A percentile compares a stretch with the other conserved stretches of the same genome.
phyloP scores from a whole-genome alignment of 148 eudicot species.

The Euryodendron excelsum region DNA sequence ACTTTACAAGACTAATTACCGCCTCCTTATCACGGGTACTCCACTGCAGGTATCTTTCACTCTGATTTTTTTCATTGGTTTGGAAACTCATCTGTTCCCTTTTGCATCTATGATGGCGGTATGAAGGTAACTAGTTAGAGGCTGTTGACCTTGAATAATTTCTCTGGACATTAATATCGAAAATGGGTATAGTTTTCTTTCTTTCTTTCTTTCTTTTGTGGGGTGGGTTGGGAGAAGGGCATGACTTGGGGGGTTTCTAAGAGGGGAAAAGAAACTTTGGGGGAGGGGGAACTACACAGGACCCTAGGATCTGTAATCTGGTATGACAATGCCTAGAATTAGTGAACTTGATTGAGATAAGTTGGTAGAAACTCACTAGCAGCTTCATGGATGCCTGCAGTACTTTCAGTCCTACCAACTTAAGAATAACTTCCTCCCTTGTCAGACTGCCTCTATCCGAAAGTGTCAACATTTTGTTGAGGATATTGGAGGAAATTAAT shows the following conservation, averaged over 20 bases:
- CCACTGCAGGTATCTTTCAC: constrained; percentile 81
- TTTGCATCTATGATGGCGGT: neutral
- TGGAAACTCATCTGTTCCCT: neutral
- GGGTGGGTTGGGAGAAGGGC: neutral
- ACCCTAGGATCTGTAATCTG: neutral
- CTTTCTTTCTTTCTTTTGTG: neutral
- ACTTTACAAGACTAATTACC: constrained; percentile 82
- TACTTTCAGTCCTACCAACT: neutral
- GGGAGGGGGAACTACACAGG: neutral
- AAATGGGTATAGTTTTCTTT: neutral
- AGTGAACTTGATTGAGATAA: neutral
- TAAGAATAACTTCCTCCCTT: neutral
- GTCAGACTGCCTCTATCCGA: neutral
- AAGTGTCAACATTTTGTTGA: neutral
- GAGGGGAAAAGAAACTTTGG: neutral
- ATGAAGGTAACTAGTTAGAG: neutral
- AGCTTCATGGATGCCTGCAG: neutral
- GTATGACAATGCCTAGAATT: neutral
- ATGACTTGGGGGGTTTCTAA: neutral
- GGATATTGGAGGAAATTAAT: neutral
- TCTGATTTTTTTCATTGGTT: neutral
- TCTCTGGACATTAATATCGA: neutral
- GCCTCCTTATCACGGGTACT: constrained; percentile 94
- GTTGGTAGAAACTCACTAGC: neutral
- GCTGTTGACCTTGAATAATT: neutral